A percentile compares a stretch with the other conserved stretches of the same genome.
Evolutionary conservation across 345 rosid species (phyloP).

Genomic region (Linum lewisii): DNA sequence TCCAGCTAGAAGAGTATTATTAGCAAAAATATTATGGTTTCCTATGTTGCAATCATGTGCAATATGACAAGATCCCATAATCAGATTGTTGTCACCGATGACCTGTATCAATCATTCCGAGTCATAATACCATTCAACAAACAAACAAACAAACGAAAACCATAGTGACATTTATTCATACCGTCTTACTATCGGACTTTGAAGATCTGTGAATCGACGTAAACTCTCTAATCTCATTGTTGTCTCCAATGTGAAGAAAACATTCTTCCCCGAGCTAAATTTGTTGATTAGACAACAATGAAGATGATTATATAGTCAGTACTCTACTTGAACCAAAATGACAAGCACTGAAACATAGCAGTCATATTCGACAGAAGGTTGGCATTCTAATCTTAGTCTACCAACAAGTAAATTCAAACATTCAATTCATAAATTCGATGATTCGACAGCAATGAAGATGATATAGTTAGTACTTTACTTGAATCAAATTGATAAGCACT

Average conservation of each 20-base stretch:
- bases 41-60: conserved; percentile 96
- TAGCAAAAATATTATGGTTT: conserved; percentile 75
- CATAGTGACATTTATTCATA: conserved; percentile 15
- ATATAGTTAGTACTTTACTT: background rate
- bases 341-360: too few relatives aligned
- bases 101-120: conserved; percentile 33
- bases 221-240: conserved; percentile 85
- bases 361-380: background rate
- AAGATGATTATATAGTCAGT: background rate
- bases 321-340: too few relatives aligned
- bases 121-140: conserved; percentile 9
- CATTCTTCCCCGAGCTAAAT: conserved; percentile 66
- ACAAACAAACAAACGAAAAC: background rate
- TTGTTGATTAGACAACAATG: background rate
- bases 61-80: conserved; percentile 96
- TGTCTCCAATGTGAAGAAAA: conserved; percentile 65
- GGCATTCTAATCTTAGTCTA: background rate
- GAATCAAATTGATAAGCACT: too few relatives aligned
- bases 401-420: background rate
- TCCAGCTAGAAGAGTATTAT: conserved; percentile 83
- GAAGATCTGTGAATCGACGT: conserved; percentile 88
- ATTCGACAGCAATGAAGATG: too few relatives aligned
- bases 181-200: conserved; percentile 59
- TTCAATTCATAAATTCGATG: background rate
- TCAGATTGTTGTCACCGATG: conserved; percentile 74